Evolutionary conservation across 768 basidiomycete species (phyloP).

Genomic region (Auricularia sp.): DNA sequence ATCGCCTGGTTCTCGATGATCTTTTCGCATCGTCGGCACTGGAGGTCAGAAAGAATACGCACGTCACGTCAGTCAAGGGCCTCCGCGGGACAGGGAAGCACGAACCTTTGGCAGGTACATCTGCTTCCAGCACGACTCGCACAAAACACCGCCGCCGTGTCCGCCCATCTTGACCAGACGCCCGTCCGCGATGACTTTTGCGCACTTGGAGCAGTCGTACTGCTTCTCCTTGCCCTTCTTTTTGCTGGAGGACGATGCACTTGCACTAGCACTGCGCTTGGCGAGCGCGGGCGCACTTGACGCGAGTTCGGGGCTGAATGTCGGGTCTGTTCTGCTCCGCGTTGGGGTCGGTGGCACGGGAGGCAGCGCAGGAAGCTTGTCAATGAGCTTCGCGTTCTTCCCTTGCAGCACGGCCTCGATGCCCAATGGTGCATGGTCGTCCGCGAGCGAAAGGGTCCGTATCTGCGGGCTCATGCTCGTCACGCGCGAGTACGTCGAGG

Average conservation of each 20-base stretch:
- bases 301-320: neutral
- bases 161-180: neutral
- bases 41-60: neutral
- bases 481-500: neutral
- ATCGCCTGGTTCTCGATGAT: conserved; percentile 90
- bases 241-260: neutral
- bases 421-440: neutral
- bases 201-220: neutral
- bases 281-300: neutral
- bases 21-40: conserved; percentile 81
- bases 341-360: neutral
- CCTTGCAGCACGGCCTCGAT: neutral
- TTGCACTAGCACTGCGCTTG: neutral
- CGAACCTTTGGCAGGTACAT: conserved; percentile 88
- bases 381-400: neutral
- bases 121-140: conserved; percentile 90
- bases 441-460: neutral
- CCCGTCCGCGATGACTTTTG: neutral
- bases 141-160: conserved; percentile 40
- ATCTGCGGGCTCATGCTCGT: conserved; percentile 1
- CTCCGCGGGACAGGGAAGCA: conserved; percentile 4
- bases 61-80: neutral
- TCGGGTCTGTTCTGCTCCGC: neutral
- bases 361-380: neutral
- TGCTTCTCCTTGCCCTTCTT: neutral